A percentile compares a stretch with the other conserved stretches of the same genome.
Conservation (phyloP, 225 moss, liverwort and hornwort species). For the Sphagnum contortum region DNA sequence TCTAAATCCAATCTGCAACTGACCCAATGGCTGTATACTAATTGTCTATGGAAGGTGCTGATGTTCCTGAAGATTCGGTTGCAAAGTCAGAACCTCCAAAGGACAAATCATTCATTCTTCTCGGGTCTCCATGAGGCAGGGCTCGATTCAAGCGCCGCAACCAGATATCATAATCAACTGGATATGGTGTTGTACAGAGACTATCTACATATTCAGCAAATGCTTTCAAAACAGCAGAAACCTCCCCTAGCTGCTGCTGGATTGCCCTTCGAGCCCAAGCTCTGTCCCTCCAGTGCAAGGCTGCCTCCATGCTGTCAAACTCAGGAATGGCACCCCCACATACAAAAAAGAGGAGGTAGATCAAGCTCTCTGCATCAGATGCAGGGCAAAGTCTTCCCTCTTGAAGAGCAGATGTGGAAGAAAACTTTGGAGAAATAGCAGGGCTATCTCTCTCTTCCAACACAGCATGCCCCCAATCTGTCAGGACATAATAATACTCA, state of each 20-base stretch:
- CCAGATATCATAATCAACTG: constrained; percentile 99
- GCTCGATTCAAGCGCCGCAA: constrained; percentile 72
- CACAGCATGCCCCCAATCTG: constrained; percentile 97
- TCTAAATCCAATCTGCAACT: too few species aligned
- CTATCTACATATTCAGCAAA: constrained; percentile 97
- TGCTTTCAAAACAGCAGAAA: constrained; percentile 88
- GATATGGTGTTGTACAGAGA: constrained; percentile 92
- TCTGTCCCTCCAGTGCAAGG: constrained; percentile 90
- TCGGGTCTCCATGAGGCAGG: constrained; percentile 68
- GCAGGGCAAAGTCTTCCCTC: constrained; percentile 91
- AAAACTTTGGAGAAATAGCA: constrained; percentile 77
- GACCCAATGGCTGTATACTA: too few species aligned
- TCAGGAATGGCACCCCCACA: constrained; percentile 90
- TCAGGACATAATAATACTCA: constrained; percentile 78
- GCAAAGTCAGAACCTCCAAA: constrained; percentile 77
- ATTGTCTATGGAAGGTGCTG: constrained; percentile 55
- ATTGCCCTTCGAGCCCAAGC: constrained; percentile 93
- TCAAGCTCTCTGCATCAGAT: constrained; percentile 93
- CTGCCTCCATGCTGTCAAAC: constrained; percentile 96
- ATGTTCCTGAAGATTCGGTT: constrained; percentile 89
- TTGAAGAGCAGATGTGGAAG: constrained; percentile 91
- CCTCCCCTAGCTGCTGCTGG: constrained; percentile 90
- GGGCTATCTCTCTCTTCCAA: constrained; percentile 93
- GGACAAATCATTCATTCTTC: constrained; percentile 70
- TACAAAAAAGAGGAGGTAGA: constrained; percentile 82